These are phyloP conservation scores for Ustilago esculenta DNA, from an alignment of 1,284 basidiomycete genomes.

Conservation along the genomic window DNA sequence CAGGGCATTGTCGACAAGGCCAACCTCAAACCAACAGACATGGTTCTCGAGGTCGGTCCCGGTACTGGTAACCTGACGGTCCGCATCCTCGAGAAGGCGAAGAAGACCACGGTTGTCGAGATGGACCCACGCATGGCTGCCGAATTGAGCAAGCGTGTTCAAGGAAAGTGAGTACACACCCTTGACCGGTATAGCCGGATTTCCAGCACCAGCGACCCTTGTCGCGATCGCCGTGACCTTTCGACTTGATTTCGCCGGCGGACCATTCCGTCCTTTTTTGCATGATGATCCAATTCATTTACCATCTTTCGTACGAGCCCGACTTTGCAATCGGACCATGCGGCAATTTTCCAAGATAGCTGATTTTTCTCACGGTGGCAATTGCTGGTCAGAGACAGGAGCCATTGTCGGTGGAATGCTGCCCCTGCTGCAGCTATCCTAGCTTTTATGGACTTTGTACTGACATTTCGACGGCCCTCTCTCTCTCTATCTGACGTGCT, in stretches of 20 bases:
- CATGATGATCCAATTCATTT: conserved; percentile 50
- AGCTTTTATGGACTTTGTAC: neutral
- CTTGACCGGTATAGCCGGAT: neutral
- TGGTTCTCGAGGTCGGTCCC: conserved; percentile 96
- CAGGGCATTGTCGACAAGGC: conserved; percentile 78
- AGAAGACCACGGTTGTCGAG: conserved; percentile 90
- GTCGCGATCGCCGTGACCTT: no score
- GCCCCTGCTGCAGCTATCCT: neutral
- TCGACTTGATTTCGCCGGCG: neutral
- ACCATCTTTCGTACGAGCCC: conserved; percentile 59
- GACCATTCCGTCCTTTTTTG: neutral
- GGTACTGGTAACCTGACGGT: conserved; percentile 98
- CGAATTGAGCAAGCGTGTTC: conserved; percentile 93
- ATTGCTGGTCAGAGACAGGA: neutral
- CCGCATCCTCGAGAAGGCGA: conserved; percentile 90
- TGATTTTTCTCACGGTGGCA: conserved; percentile 8
- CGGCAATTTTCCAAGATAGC: conserved; percentile 52
- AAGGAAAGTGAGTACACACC: conserved; percentile 84
- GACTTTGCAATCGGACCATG: conserved; percentile 54
- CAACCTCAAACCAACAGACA: conserved; percentile 90
- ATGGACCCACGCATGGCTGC: conserved; percentile 99
- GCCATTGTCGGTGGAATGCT: no score
- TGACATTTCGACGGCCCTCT: conserved; percentile 4
- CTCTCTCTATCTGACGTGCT: neutral
- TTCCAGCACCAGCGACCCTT: conserved; percentile 3